These are phyloP conservation scores for Cornus suecica DNA, from an alignment of 148 eudicot genomes.

Conservation along the genomic window DNA sequence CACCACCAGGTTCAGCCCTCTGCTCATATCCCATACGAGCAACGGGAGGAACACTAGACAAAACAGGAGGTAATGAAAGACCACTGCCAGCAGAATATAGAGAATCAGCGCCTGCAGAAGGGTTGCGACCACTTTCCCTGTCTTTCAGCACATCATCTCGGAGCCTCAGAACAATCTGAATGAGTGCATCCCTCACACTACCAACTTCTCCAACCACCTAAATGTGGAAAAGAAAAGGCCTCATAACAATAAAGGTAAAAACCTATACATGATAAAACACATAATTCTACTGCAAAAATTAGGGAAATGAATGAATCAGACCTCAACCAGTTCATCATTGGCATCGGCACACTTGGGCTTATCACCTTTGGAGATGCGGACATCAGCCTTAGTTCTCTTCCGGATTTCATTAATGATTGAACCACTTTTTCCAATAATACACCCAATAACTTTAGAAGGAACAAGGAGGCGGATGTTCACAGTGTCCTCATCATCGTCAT, in stretches of 20 bases:
- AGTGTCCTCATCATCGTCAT: slow-evolving; percentile 69
- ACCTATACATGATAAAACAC: neutral
- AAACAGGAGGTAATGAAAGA: slow-evolving; percentile 51
- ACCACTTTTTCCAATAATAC: slow-evolving; percentile 88
- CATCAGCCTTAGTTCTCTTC: slow-evolving; percentile 71
- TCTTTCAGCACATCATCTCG: slow-evolving; percentile 78
- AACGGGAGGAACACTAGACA: slow-evolving; percentile 43
- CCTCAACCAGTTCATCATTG: slow-evolving; percentile 78
- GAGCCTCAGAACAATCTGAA: slow-evolving; percentile 79
- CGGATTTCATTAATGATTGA: slow-evolving; percentile 87
- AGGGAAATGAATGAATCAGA: slow-evolving; percentile 12
- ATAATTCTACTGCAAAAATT: neutral
- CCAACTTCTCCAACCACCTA: slow-evolving; percentile 77
- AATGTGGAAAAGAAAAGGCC: slow-evolving; percentile 1
- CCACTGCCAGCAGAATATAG: slow-evolving; percentile 50
- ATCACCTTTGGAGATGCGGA: slow-evolving; percentile 74
- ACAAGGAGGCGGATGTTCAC: slow-evolving; percentile 62
- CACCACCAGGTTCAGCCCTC: slow-evolving; percentile 57
- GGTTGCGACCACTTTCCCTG: slow-evolving; percentile 44
- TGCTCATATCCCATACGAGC: slow-evolving; percentile 62
- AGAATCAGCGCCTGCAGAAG: slow-evolving; percentile 49
- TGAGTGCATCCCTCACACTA: slow-evolving; percentile 83
- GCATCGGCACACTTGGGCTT: slow-evolving; percentile 64
- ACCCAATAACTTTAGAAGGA: slow-evolving; percentile 79
- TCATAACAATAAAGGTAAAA: neutral